Evolutionary conservation across 73 alveolate genomes (phyloP).

Genomic region (Tetrahymena malaccensis): DNA sequence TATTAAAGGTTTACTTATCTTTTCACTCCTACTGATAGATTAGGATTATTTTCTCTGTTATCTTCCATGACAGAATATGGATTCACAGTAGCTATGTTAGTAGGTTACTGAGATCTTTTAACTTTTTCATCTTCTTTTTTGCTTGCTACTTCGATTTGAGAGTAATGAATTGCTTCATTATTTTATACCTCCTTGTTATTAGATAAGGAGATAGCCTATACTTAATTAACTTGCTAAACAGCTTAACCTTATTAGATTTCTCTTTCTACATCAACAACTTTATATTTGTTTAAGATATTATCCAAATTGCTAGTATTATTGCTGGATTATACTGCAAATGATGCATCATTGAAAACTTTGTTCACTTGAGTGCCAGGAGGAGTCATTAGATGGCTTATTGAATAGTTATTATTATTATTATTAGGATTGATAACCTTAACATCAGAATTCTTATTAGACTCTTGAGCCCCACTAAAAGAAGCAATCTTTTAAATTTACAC

Average conservation of each 20-base stretch:
- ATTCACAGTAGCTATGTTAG: background rate
- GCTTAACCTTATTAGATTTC: background rate
- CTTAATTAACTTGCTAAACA: background rate
- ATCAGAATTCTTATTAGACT: background rate
- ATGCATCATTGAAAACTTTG: background rate
- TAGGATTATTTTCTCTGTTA: background rate
- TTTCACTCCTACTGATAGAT: background rate
- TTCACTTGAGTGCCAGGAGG: background rate
- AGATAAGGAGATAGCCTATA: background rate
- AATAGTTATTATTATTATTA: background rate
- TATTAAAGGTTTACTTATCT: background rate
- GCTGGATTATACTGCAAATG: background rate
- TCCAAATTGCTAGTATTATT: background rate
- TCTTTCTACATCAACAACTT: background rate
- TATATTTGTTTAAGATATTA: background rate
- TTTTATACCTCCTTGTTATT: background rate
- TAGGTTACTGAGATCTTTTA: background rate
- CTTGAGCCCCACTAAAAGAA: background rate
- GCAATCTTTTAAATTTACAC: background rate
- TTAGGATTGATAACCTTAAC: background rate
- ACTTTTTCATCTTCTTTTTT: background rate
- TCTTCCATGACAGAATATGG: background rate
- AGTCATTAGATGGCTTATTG: background rate
- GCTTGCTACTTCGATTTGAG: background rate
- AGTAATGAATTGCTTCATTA: background rate